phyloP scores from a whole-genome alignment of 371 early-diverging fungal genomes.

The Mucor plumbeus region DNA sequence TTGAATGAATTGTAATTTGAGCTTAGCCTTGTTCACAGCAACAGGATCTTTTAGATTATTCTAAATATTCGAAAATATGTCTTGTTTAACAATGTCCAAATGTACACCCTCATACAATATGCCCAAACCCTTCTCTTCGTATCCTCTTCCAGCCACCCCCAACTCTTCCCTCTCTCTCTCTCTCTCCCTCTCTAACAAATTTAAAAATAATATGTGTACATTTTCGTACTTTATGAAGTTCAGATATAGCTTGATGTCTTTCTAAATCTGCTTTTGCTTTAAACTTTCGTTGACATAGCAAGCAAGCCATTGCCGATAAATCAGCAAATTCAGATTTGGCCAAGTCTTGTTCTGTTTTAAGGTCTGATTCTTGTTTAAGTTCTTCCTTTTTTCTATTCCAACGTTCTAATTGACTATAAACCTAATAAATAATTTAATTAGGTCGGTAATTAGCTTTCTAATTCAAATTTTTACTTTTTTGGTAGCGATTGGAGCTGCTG shows the following conservation, averaged over 20 bases:
- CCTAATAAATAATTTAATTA: slow-evolving; percentile 27
- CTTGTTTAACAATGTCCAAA: slow-evolving; percentile 8
- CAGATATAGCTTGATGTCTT: slow-evolving; percentile 67
- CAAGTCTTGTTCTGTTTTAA: slow-evolving; percentile 27
- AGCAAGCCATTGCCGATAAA: slow-evolving; percentile 56
- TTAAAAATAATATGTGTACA: not conserved
- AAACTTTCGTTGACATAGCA: slow-evolving; percentile 74
- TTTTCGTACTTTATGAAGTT: slow-evolving; percentile 69
- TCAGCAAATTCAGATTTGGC: slow-evolving; percentile 55
- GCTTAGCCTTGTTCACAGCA: slow-evolving; percentile 38
- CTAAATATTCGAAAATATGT: slow-evolving; percentile 23
- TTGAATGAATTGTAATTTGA: slow-evolving; percentile 33
- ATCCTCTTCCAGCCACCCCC: not conserved
- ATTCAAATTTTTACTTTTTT: slow-evolving; percentile 37
- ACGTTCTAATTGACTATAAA: slow-evolving; percentile 52
- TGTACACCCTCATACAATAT: not conserved
- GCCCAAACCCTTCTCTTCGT: not conserved
- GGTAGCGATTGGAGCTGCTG: slow-evolving; percentile 29
- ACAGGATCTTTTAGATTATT: slow-evolving; percentile 43
- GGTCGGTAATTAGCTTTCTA: not conserved
- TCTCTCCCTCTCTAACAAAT: not conserved
- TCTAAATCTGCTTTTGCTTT: slow-evolving; percentile 60
- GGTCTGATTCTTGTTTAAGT: slow-evolving; percentile 20
- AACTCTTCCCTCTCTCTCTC: not conserved
- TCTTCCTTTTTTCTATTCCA: slow-evolving; percentile 32